Base-by-base conservation (phyloP, 108 stramenopile genomes). In the Poteriospumella lacustris region DNA sequence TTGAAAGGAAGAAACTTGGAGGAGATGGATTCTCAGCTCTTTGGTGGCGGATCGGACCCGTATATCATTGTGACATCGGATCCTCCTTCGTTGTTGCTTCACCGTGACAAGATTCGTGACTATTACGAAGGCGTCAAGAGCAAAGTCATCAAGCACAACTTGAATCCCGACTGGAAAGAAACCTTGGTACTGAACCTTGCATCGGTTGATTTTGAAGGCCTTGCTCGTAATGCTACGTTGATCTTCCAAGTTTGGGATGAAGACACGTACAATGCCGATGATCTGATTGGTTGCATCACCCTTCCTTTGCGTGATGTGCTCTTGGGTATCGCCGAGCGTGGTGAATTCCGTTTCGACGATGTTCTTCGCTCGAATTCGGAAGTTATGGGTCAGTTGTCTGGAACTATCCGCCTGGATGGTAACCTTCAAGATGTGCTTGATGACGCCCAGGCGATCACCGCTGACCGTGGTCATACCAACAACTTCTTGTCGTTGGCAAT, bases 381-480 rank as follows among this genome's bases (percentile, higher is more conserved):
- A 24, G 36, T 64, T 33, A 64, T 64, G 60, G 60, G 60, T 34
- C 28, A 9, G 28, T 9, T 64, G 28, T 64, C 60, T 31, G 60
- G 60, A 31, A 64, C 15, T 34, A 52, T 52, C 19, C 9, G 15
- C 47, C 19, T 52, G 19, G 47, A 52, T 52, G 47, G 47, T 52
- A 19, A 52, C 19, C 19, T 15, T 52, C 47, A 19, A 15, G 47
- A 52, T 9, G 19, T 52, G 9, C 19, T 52, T 9, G 19, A 52
- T 52, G 47, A 52, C 19, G 9, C 19, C 19, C 47, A 52, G 19
- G 19, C 47, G 89, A 24, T 83, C 85, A 43, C 78, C 88, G 28
- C 33, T 88, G 24, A 87, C 89, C 42, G 89, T 88, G n/a, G n/a
- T n/a, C n/a, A n/a, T n/a, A n/a, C n/a, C 62, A 88, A 88, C 79